Evolutionary conservation across 768 basidiomycete genomes (phyloP).

Genomic region (Trametes meyenii): DNA sequence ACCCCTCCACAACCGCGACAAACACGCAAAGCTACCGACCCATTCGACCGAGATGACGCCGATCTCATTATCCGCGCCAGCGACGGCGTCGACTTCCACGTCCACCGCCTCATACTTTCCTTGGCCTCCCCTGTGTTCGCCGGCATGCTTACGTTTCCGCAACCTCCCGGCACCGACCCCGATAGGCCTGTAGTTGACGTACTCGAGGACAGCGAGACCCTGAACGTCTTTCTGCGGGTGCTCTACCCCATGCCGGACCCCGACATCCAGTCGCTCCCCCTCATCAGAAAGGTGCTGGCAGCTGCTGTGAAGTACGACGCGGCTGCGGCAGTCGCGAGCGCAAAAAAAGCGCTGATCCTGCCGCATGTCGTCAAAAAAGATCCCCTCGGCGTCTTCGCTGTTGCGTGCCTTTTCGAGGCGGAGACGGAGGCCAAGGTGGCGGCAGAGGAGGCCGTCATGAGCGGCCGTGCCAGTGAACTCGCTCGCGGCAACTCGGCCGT

Average conservation of each 20-base stretch:
- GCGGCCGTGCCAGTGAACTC: conserved; percentile 43
- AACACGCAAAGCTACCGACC: conserved; percentile 23
- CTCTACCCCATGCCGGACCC: conserved; percentile 37
- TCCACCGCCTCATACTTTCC: conserved; percentile 56
- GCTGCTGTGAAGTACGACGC: conserved; percentile 31
- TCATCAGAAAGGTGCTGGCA: conserved; percentile 15
- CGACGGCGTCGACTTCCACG: conserved; percentile 53
- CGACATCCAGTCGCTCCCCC: not conserved
- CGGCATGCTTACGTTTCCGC: conserved; percentile 56
- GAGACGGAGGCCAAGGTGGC: conserved; percentile 47
- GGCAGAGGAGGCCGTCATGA: conserved; percentile 44
- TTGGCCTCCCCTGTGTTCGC: conserved; percentile 62
- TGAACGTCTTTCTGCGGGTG: conserved; percentile 39
- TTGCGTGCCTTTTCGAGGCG: conserved; percentile 38
- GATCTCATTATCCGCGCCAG: conserved; percentile 54
- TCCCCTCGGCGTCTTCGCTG: conserved; percentile 37
- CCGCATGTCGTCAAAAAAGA: conserved; percentile 33
- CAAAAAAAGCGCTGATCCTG: not conserved
- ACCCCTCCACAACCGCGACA: not conserved
- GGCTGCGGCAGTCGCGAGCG: conserved; percentile 35
- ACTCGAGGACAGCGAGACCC: conserved; percentile 31
- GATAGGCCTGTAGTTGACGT: conserved; percentile 31
- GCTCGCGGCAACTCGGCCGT: conserved; percentile 33
- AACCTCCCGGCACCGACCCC: conserved; percentile 36
- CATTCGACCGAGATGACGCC: conserved; percentile 52